phyloP scores from a whole-genome alignment of 2,329 filamentous ascomycete genomes.

The Hypoxylon sp. region DNA sequence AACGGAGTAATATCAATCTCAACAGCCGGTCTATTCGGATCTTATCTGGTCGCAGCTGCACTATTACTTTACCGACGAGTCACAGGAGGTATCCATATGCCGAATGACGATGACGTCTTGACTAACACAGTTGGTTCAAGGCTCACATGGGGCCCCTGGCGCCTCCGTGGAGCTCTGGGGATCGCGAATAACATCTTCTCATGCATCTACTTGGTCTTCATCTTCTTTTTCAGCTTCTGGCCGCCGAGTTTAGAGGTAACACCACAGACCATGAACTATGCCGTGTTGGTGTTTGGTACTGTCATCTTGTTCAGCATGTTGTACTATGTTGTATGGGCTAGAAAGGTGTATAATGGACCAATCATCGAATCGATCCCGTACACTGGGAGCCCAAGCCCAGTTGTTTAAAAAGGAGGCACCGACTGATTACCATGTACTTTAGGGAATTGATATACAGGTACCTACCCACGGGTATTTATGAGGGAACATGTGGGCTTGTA shows the following conservation, averaged over 20 bases:
- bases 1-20: slow-evolving; percentile 49
- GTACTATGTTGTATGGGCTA: slow-evolving; percentile 49
- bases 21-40: slow-evolving; percentile 47
- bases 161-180: slow-evolving; percentile 41
- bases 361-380: slow-evolving; percentile 39
- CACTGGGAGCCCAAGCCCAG: slow-evolving; percentile 4
- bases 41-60: slow-evolving; percentile 44
- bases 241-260: slow-evolving; percentile 44
- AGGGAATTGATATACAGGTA: not conserved
- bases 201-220: slow-evolving; percentile 43
- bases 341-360: slow-evolving; percentile 45
- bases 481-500: not conserved
- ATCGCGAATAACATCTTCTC: slow-evolving; percentile 47
- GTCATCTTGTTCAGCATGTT: slow-evolving; percentile 48
- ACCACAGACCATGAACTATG: slow-evolving; percentile 48
- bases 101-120: slow-evolving; percentile 35
- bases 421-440: not conserved
- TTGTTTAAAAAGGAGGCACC: not conserved
- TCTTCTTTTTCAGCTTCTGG: slow-evolving; percentile 51
- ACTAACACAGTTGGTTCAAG: slow-evolving; percentile 41
- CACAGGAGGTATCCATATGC: slow-evolving; percentile 40
- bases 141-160: slow-evolving; percentile 47
- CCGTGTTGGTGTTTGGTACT: slow-evolving; percentile 42
- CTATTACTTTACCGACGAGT: slow-evolving; percentile 35
- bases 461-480: not conserved